Conservation (phyloP, 257 asterid genomes). For the Ilex aquifolium region DNA sequence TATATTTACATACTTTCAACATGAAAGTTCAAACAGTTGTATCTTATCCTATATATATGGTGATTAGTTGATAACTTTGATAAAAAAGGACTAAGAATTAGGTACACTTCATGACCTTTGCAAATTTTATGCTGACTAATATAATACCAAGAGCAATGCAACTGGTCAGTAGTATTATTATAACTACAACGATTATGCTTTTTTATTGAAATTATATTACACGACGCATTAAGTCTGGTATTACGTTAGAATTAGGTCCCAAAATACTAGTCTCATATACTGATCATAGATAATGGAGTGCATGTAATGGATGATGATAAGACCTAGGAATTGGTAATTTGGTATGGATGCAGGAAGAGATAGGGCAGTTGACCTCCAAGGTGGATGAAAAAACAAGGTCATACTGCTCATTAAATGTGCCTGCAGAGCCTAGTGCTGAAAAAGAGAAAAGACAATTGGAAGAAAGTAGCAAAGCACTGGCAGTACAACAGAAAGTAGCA, state of each 20-base stretch:
- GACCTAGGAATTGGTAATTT: background rate
- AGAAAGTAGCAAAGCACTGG: conserved; percentile 13
- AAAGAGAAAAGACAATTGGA: conserved; percentile 26
- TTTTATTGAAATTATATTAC: too few relatives aligned
- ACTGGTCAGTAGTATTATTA: too few relatives aligned
- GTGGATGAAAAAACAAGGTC: conserved; percentile 28
- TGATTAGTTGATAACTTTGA: too few relatives aligned
- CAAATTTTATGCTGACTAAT: too few relatives aligned
- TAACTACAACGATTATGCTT: background rate
- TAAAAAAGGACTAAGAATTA: too few relatives aligned
- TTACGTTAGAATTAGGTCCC: background rate
- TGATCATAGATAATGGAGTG: conserved; percentile 1
- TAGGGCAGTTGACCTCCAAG: conserved; percentile 30
- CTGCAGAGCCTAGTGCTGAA: conserved; percentile 20
- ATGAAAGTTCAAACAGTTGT: too few relatives aligned
- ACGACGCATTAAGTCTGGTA: background rate
- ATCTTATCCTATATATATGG: too few relatives aligned
- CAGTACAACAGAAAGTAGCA: conserved; percentile 33
- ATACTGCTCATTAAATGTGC: conserved; percentile 40
- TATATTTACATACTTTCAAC: too few relatives aligned
- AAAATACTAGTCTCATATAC: background rate
- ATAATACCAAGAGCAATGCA: too few relatives aligned
- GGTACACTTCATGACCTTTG: too few relatives aligned
- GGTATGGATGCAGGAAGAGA: conserved; percentile 43
- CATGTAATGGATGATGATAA: background rate